Evolutionary conservation across 768 basidiomycete genomes (phyloP), one percentile per base, ranked within the genome.

Genomic region (Phaffia tasmanica): DNA sequence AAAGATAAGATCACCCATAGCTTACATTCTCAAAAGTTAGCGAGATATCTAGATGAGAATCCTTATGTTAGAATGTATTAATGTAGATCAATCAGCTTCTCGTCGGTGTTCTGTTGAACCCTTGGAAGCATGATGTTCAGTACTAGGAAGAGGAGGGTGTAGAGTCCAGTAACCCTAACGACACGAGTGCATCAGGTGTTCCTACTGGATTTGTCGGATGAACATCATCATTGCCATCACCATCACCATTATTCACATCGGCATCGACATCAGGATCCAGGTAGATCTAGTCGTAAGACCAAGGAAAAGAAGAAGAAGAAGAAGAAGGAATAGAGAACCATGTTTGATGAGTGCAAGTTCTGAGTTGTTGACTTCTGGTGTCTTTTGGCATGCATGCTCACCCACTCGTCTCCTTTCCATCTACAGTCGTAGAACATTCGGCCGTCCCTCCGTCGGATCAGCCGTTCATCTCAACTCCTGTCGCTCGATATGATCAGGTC

Each of bases 351-450:
- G 27, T 80, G 79, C 79, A 65, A 71, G 79, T 72, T 27, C 29
- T 27, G 68, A 64, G 51, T 58, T 61, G 9, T 35, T 23, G 35
- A 29, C 47, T 49, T 54, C 29, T 62, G 16, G 27, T 5, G 30
- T 3, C 18, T 47, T 48, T 61, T 16, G 19, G 51, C 58, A 27
- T 27, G 23, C 16, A 47, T 58, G 23, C 29, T 42, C 21, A 21
- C 14, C 35, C 53, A 5, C 30, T 62, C 65, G 5, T 30, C 15
- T 47, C 16, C 29, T n/a, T 47, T 8, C 3, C n/a, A 49, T 9
- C 57, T 32, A 11, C 70, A 95, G 92, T 89, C 75, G 89, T 95
- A 71, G 89, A 95, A 75, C 92, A 93, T 74, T 79, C 89, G 23
- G 79, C 82, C 46, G 80, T 81, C 4, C 81, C 85, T 23, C 75